phyloP scores from a whole-genome alignment of 805 yeast genomes.

The Barnettozyma californica region DNA sequence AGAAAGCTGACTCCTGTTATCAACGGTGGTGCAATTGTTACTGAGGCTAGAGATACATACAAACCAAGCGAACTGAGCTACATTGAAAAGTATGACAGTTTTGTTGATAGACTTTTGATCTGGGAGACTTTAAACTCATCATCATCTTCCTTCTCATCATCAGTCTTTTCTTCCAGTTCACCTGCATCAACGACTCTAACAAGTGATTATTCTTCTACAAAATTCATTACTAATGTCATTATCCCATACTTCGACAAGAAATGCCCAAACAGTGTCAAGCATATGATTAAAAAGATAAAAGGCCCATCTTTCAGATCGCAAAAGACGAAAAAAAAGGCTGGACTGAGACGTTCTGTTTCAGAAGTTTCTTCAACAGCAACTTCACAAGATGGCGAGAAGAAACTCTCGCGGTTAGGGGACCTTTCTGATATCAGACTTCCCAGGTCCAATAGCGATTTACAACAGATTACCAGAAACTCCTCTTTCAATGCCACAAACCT shows the following conservation, averaged over 20 bases:
- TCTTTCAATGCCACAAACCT: conserved; percentile 22
- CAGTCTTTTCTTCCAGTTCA: conserved; percentile 1
- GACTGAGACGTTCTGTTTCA: conserved; percentile 3
- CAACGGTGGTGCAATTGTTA: conserved; percentile 37
- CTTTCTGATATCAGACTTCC: conserved; percentile 18
- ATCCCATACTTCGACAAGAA: conserved; percentile 48
- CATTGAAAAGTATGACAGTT: conserved; percentile 35
- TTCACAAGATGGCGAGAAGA: conserved; percentile 2
- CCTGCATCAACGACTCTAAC: conserved; percentile 29
- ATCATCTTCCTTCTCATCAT: conserved; percentile 3
- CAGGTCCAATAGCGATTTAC: conserved; percentile 22
- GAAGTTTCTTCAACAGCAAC: conserved; percentile 2
- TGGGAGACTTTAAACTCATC: conserved; percentile 40
- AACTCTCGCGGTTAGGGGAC: conserved; percentile 17
- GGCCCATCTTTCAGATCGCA: conserved; percentile 28
- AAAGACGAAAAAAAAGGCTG: conserved; percentile 1
- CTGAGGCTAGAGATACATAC: conserved; percentile 1
- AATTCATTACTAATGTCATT: conserved; percentile 46
- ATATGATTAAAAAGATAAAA: conserved; percentile 42
- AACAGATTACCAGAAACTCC: conserved; percentile 19
- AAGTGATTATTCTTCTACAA: conserved; percentile 37
- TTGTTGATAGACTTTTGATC: conserved; percentile 48
- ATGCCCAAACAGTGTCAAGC: conserved; percentile 42
- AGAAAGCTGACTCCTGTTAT: conserved; percentile 28
- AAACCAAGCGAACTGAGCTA: conserved; percentile 13